Evolutionary conservation across 2,329 filamentous ascomycete genomes (phyloP), one percentile per base, ranked within the genome.

Genomic region (Arthrinium phaeospermum): DNA sequence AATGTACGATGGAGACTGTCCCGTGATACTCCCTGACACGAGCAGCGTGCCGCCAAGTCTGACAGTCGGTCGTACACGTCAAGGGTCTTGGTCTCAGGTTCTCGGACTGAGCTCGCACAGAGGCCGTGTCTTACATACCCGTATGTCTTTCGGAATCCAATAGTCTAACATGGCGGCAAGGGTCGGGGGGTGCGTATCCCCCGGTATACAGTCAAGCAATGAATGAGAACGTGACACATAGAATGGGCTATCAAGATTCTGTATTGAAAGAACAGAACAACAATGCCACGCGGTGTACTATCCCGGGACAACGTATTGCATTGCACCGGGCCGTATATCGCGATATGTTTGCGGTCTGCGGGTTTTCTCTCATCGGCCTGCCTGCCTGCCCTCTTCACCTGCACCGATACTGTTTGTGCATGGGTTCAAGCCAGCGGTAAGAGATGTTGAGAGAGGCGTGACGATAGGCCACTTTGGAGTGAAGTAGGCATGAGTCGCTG

Each of bases 151-250:
- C 57, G 57, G 57, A 41, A 22, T 64, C 8, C 57, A 41, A 64
- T 64, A 64, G 34, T 64, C n/a, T 41, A 64, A 64, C n/a, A 24
- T 8, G 34, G 41, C 57, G 57, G 41, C 57, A 64, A 41, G 57
- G 22, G 4, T 64, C n/a, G 22, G 57, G 30, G 30, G 34, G 5
- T 12, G 7, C 19, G 6, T 10, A 30, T 1, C 27, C 8, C 27
- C 14, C 51, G 2, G 7, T 27, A 19, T 7, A 57, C 16, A 8
- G 14, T 34, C 7, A 34, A 19, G 27, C 27, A 10, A 10, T 7
- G 14, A 27, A 10, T 19, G 14, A 27, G 27, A 57, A 34, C 6
- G 14, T 27, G 34, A 13, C 51, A 19, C 8, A 57, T 14, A 57
- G 4, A 30, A 34, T 53, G 51, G 12, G 1, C 5, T 53, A 13